Evolutionary conservation across 495 filamentous ascomycete genomes (phyloP).

Genomic region (Aspergillus baeticus): DNA sequence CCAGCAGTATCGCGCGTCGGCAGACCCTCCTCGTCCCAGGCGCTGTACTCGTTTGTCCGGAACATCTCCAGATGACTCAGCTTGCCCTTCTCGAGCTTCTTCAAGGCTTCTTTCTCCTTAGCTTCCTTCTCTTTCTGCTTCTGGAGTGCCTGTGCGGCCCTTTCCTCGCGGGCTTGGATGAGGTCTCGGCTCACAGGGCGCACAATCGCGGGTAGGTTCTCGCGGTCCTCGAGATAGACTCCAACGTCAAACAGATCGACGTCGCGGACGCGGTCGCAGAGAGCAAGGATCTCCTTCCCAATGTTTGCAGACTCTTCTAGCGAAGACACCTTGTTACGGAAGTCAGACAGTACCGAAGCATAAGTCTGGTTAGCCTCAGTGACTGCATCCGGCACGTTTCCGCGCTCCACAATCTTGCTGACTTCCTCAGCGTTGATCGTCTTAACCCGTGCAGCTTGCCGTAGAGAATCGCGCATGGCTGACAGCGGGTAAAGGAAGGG

Average conservation of each 20-base stretch:
- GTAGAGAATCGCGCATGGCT: conserved; percentile 64
- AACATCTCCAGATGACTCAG: conserved; percentile 69
- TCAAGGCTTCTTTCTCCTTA: conserved; percentile 54
- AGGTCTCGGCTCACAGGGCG: conserved; percentile 77
- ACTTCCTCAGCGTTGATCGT: conserved; percentile 33
- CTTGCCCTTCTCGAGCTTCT: conserved; percentile 69
- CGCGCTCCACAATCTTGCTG: conserved; percentile 28
- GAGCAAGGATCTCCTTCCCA: conserved; percentile 60
- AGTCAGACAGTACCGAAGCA: conserved; percentile 33
- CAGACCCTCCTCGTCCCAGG: conserved; percentile 85
- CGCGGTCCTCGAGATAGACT: conserved; percentile 86
- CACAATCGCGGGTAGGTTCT: conserved; percentile 70
- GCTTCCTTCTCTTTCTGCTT: conserved; percentile 62
- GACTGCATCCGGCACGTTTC: conserved; percentile 19
- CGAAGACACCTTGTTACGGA: conserved; percentile 42
- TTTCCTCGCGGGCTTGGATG: conserved; percentile 69
- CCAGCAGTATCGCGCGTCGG: conserved; percentile 75
- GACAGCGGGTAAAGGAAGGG: conserved; percentile 66
- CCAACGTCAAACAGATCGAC: conserved; percentile 73
- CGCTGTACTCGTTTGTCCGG: conserved; percentile 68
- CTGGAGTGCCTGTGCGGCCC: conserved; percentile 46
- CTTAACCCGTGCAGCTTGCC: conserved; percentile 51
- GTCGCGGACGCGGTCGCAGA: conserved; percentile 81
- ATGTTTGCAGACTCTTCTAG: conserved; percentile 43
- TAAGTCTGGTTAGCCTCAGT: conserved; percentile 37